A percentile compares a stretch with the other conserved stretches of the same genome.
phyloP scores from a whole-genome alignment of 805 yeast genomes.

The Kuraishia cidri region DNA sequence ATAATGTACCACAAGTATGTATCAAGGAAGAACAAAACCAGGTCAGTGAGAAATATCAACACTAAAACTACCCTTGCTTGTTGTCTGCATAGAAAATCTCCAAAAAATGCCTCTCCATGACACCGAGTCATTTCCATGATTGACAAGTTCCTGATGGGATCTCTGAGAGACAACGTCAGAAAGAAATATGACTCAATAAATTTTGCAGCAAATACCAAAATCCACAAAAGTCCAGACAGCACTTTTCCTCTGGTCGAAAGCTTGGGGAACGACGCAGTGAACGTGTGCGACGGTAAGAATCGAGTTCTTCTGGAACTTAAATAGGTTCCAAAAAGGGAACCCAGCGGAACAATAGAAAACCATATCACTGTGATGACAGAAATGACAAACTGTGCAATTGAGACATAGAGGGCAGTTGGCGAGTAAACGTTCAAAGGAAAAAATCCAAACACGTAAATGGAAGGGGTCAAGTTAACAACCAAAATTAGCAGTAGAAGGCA shows the following conservation, averaged over 20 bases:
- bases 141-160: slow-evolving; percentile 39
- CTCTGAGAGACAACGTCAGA: slow-evolving; percentile 41
- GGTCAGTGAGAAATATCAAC: slow-evolving; percentile 32
- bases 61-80: slow-evolving; percentile 32
- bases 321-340: slow-evolving; percentile 18
- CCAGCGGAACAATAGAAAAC: slow-evolving; percentile 30
- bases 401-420: slow-evolving; percentile 23
- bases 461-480: slow-evolving; percentile 27
- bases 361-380: slow-evolving; percentile 32
- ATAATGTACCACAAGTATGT: slow-evolving; percentile 51
- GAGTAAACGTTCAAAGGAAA: slow-evolving; percentile 27
- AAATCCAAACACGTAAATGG: slow-evolving; percentile 27
- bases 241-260: slow-evolving; percentile 26
- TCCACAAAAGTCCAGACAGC: slow-evolving; percentile 38
- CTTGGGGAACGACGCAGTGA: slow-evolving; percentile 32
- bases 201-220: slow-evolving; percentile 36
- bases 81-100: slow-evolving; percentile 28
- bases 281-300: slow-evolving; percentile 25
- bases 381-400: slow-evolving; percentile 30
- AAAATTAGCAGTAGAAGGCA: slow-evolving; percentile 20
- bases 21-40: slow-evolving; percentile 42
- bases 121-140: slow-evolving; percentile 33
- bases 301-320: slow-evolving; percentile 11
- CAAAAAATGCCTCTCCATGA: slow-evolving; percentile 30
- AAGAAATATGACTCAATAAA: slow-evolving; percentile 45